These are phyloP conservation scores for Paecilomyces niveus DNA, from an alignment of 2,329 filamentous ascomycete genomes.

Conservation along the genomic window DNA sequence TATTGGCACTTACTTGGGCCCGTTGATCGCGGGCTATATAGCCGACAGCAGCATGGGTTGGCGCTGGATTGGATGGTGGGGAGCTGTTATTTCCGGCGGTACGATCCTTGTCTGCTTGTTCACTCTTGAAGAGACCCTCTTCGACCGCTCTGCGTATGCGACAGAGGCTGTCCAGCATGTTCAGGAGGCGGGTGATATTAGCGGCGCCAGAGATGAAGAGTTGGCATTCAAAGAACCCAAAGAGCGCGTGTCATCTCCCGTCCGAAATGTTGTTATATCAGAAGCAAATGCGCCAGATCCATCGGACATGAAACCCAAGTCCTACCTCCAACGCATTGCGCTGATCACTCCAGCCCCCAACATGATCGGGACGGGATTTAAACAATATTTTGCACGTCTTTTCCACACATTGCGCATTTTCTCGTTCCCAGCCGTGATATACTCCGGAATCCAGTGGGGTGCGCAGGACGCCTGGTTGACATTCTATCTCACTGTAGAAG, in stretches of 20 bases:
- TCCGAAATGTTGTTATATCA: not conserved
- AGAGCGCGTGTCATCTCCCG: not conserved
- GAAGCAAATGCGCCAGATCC: constrained; percentile 4
- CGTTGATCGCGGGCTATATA: constrained; percentile 47
- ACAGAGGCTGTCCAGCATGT: constrained; percentile 1
- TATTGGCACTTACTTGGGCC: constrained; percentile 51
- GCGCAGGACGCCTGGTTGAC: constrained; percentile 54
- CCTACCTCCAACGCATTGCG: constrained; percentile 50
- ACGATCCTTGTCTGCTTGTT: constrained; percentile 46
- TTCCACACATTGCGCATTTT: constrained; percentile 52
- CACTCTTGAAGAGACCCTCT: constrained; percentile 45
- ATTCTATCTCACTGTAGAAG: constrained; percentile 53
- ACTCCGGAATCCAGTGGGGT: constrained; percentile 53
- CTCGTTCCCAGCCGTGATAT: constrained; percentile 51
- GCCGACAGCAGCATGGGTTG: constrained; percentile 42
- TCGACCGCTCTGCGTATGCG: constrained; percentile 11
- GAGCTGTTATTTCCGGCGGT: constrained; percentile 42
- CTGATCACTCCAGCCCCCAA: constrained; percentile 52
- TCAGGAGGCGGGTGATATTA: constrained; percentile 1
- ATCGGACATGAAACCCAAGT: constrained; percentile 30
- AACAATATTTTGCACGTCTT: constrained; percentile 48
- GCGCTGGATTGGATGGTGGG: constrained; percentile 50
- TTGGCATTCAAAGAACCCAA: constrained; percentile 1
- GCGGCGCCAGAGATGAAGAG: constrained; percentile 5
- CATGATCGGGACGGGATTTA: constrained; percentile 46